Conservation (phyloP, 108 stramenopile species). For the Mediolabrus comicus region DNA sequence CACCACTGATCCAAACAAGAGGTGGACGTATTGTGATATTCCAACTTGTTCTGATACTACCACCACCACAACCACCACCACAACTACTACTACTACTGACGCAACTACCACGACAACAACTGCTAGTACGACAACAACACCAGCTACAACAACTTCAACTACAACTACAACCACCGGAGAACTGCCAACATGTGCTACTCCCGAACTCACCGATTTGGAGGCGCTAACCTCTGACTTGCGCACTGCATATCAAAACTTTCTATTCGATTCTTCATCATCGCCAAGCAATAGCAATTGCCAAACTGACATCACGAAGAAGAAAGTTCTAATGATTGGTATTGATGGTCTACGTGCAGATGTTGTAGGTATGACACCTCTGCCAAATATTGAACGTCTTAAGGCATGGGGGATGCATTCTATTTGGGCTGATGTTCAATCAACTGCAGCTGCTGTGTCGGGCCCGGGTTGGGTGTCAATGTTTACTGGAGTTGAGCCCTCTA, state of each 20-base stretch:
- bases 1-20: conserved; percentile 8
- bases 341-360: conserved; percentile 10
- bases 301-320: not conserved
- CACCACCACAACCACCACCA: not conserved
- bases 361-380: conserved; percentile 6
- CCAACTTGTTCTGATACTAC: not conserved
- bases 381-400: not conserved
- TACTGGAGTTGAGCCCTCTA: conserved; percentile 3
- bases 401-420: conserved; percentile 1
- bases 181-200: not conserved
- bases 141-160: not conserved
- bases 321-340: conserved; percentile 9
- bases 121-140: not conserved
- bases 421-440: conserved; percentile 8
- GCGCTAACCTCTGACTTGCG: not conserved
- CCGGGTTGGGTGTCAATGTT: conserved; percentile 12
- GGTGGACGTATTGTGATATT: conserved; percentile 5
- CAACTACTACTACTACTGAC: not conserved
- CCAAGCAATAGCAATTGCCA: not conserved
- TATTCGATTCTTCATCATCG: too few relatives aligned
- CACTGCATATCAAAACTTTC: not conserved
- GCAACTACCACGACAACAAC: too few relatives aligned
- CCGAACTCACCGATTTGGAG: not conserved
- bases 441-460: not conserved
- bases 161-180: not conserved